These are phyloP conservation scores for Phytophthora sp. DNA, from an alignment of 352 stramenopile species.

Conservation along the genomic window DNA sequence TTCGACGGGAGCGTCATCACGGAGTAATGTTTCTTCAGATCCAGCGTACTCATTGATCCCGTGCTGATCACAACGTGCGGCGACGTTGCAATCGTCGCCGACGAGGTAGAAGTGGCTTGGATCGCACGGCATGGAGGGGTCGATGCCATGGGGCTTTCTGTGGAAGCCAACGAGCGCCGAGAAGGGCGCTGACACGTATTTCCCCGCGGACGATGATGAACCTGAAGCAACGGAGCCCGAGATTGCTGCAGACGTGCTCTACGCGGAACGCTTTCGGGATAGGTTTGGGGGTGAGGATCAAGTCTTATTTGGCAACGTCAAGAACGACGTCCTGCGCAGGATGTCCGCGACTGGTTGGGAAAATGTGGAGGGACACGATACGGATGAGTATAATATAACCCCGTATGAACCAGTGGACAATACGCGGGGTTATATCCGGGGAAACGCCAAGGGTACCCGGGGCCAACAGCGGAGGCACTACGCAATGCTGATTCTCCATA, in stretches of 20 bases:
- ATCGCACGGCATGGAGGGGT: no score
- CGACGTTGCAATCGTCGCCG: no score
- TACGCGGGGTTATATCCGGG: neutral
- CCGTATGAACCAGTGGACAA: neutral
- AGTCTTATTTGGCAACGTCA: neutral
- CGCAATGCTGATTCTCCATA: neutral
- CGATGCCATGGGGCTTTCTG: no score
- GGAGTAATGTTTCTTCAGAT: no score
- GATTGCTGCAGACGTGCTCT: conserved; percentile 10
- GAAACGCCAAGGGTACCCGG: neutral
- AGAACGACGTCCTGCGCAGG: neutral
- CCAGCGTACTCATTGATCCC: no score
- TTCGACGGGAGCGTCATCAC: no score
- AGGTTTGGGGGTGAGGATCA: neutral
- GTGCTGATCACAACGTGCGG: no score
- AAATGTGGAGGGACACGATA: neutral
- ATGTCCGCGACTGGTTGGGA: neutral
- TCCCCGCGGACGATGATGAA: neutral
- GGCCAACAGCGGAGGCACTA: neutral
- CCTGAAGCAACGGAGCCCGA: conserved; percentile 3
- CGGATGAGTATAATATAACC: neutral
- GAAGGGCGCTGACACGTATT: neutral
- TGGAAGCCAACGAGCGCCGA: conserved; percentile 1
- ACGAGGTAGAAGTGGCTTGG: no score
- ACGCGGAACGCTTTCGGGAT: conserved; percentile 1